Evolutionary conservation across 495 filamentous ascomycete species (phyloP), one percentile per base, ranked within the genome.

Genomic region (Hypoxylon rickii): DNA sequence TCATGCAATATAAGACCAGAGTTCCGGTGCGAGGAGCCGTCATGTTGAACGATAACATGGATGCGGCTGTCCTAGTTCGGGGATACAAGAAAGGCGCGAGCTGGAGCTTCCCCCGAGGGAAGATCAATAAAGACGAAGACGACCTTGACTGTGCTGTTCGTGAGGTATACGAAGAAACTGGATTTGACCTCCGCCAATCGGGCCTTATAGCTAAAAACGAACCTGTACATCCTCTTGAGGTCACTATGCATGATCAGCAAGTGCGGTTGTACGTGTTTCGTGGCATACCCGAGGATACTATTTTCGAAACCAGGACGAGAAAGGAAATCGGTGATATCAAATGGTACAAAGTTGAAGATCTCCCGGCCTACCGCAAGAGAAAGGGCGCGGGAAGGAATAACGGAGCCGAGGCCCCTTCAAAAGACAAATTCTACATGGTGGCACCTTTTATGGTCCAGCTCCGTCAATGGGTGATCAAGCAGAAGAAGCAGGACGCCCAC

Each of bases 241-340:
- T 96, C 34, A 86, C 83, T 6, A 93, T 97, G 84, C 77, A 89
- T 61, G 91, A 95, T 67, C 95, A 98, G 72, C 86, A 97, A 67
- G 88, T 98, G 72, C 79, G 87, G 58, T 77, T 97, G 21, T 98
- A 92, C 66, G 87, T 97, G 36, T 93, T 97, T 66, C 84, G 90
- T 17, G 86, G 89, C 42, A 83, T 97, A 13, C 87, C 90, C 11
- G 86, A 87, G 73, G 86, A 96, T 64, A 90, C 90, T 2, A 63
- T 85, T 44, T 98, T 98, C 67, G 86, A 90, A 61, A 90, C 95
- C 8, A 85, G 86, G 42, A 97, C 94, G 3, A 79, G 94, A 42
- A 97, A 97, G 70, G 95, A 98, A 72, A 98, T 98, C 70, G 95
- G 93, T 67, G 92, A 88, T 71, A 94, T 98, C 51, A 75, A 87